Evolutionary conservation across 176 grass and related monocot genomes (phyloP), one percentile per base, ranked within the genome.

Genomic region (Themeda triandra): DNA sequence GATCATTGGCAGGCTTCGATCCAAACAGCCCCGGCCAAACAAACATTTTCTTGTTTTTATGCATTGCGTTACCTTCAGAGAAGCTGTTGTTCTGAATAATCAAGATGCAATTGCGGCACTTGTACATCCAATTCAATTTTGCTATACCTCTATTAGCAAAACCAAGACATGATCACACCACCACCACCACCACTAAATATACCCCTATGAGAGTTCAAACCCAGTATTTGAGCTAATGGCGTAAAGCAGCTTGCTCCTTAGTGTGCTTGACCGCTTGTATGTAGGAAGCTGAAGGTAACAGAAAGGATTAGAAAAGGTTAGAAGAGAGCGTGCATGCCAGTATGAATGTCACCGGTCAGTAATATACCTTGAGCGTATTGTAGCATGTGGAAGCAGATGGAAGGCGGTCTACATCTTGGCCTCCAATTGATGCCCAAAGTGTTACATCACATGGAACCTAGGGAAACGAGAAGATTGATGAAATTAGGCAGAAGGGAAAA

Each of bases 351-450:
- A 13, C 36, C 21, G 19, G 36, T 49, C 13, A 42, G 39, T 32
- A 18, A 21, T 81, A 59, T 94, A 93, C 96, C 91, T 98, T 98
- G 19, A 98, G 89, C 10, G 91, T 98, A 23, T 98, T 98, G 86
- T 98, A 98, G 84, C 96, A 98, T 73, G 96, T 98, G 24, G 96
- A 98, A 59, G 96, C 92, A 62, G 96, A 98, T 31, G 96, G 96
- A 88, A 95, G 89, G 9, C 96, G 93, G 23, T 98, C 93, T 27
- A 98, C 96, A 59, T 98, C 96, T 82, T 98, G 96, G 7, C 96
- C 96, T 70, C 96, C 96, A 80, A 98, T 88, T 75, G 93, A 78
- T 15, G 96, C 96, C 96, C 93, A 98, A 66, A 98, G 86, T 49
- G 96, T 86, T 28, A 95, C 62, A 73, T 98, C 96, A 51, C 96